Evolutionary conservation across 1,284 basidiomycete species (phyloP), one percentile per base, ranked within the genome.

Genomic region (Waitea zeae): DNA sequence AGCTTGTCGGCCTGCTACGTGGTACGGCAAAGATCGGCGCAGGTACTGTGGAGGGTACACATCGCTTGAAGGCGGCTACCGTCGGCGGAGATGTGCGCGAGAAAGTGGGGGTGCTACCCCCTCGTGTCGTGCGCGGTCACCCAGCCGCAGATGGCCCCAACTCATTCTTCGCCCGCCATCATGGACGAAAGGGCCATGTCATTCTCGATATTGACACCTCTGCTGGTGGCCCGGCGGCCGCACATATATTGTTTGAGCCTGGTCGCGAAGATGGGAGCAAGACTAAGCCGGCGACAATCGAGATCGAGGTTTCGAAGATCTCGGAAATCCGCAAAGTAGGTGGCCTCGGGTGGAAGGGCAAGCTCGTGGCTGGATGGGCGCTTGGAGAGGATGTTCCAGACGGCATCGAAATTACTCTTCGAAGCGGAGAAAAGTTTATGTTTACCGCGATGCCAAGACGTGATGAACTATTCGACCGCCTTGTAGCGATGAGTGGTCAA

Each of bases 331-430:
- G 20, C 19, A 34, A 34, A 20, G 20, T 34, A 3, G 33, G 33
- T 9, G 33, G 17, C 4, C 14, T 34, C 4, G 33, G 33, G 6
- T 12, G 73, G 13, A 67, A 52, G 39, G 56, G 50, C 17, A 72
- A 78, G 48, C 46, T 49, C 17, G 40, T 75, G 12, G 74, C 79
- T 12, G 75, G 72, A 9, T 77, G 71, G 69, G 48, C 47, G 20
- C 55, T 62, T 14, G 65, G 64, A 38, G 36, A 59, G 35, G 53
- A 57, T 14, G 74, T 79, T 42, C 59, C 76, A 3, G 60, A 68
- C 3, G 53, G 49, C 5, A 46, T 80, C 30, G 56, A 68, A 33
- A 64, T 76, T 0, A 70, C 70, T 7, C 41, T 44, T 3, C 36
- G 44, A 5, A 41, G 38, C 7, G 71, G 70, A 13, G 70, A 69